Base-by-base conservation (phyloP, 2,329 filamentous ascomycete species). In the Didymellaceae sp. region DNA sequence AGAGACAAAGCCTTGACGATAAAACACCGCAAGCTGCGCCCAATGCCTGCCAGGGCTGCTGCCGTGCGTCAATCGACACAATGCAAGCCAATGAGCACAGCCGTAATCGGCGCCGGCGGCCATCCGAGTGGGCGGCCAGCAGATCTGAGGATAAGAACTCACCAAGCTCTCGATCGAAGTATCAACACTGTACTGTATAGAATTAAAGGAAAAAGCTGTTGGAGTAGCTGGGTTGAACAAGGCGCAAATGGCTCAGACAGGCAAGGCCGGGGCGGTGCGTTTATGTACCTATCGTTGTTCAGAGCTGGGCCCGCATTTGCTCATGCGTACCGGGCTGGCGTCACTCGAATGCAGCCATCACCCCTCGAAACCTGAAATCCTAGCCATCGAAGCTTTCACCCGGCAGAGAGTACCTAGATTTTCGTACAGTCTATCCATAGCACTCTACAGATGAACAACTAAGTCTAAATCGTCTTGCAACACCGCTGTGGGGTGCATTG, bases 251-350 rank as follows among this genome's bases (percentile, higher is more conserved):
- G 56, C 57, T 59, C 61, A 59, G 57, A 44, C 31, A 38, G 48
- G 42, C 42, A 46, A 42, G 37, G 54, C 54, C 46, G 61, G 57
- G 59, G 55, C 45, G 55, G 48, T 43, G 58, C 55, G 54, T 52
- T 66, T 68, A 68, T 66, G 62, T 68, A 66, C 56, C 46, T 39
- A 57, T 44, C 43, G 45, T 45, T 26, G 51, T 49, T 48, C 32
- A 55, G 58, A 52, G 44, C 50, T 58, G 55, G 62, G 64, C 66
- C 63, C 63, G 65, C 65, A 64, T 57, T 63, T 64, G 63, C 63
- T 62, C 63, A 63, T 62, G 58, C 55, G 54, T 57, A 59, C 56
- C 60, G n/a, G n/a, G n/a, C 55, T 57, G 56, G 59, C 61, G 54
- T 58, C 49, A 46, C 58, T 59, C 55, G 61, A 61, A 58, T 59